Evolutionary conservation across 176 grass and related monocot genomes (phyloP), one percentile per base, ranked within the genome.

Genomic region (Zoysia pacifica): DNA sequence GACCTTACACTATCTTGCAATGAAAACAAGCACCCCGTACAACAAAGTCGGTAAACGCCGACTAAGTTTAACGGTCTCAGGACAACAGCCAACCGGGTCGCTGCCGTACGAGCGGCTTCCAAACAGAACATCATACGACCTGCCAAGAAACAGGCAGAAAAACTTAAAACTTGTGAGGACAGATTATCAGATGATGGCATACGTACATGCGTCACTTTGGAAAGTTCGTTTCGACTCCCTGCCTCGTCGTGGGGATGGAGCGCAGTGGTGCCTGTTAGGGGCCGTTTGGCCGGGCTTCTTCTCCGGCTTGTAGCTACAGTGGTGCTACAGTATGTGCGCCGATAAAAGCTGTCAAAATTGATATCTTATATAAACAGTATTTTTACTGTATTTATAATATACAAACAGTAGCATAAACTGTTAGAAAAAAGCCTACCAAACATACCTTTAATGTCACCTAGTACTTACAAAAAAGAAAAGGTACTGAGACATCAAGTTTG

Each of bases 101-200:
- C 89, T 91, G 73, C 91, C 90, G 37, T 94, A 97, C 0, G 91
- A 91, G 84, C 94, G 94, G 66, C 91, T 87, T 40, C 94, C 91
- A 44, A 97, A 97, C 78, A 97, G 81, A 51, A 94, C 82, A 55
- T 91, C 87, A 50, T 91, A 97, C 8, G 91, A 94, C 87, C 91
- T 94, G 79, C 35, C 28, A 28, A 28, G 28, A 28, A 28, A 28
- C 28, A 28, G 3, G 75, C 11, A 49, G 11, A 65, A 69, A 70
- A 11, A 47, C 40, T 72, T 11, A 35, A 19, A 9, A 1, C 9
- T 47, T 11, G 39, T 68, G 37, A 60, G 46, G 72, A 28, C 1
- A 7, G 38, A 59, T 18, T 52, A 48, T 10, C 60, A 15, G 10
- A 15, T 39, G 9, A 20, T 58, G 58, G 9, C 53, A 63, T 78